These are phyloP conservation scores for Ceratobasidium sp. DNA, from an alignment of 1,284 basidiomycete genomes.

Conservation along the genomic window DNA sequence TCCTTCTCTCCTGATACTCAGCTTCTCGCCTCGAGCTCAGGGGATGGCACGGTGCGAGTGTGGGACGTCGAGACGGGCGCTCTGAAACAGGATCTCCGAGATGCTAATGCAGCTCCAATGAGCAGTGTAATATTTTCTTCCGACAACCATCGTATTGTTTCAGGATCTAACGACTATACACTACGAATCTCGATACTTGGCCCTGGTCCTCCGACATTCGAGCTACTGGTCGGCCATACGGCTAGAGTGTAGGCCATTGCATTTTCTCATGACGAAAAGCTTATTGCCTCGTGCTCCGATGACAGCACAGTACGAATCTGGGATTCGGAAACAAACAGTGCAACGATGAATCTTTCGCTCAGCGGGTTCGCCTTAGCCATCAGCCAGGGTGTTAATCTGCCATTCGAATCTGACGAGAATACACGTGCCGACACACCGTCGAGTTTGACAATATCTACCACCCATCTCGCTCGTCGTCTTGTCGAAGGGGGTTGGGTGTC, in stretches of 20 bases:
- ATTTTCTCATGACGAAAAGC: slow-evolving; percentile 33
- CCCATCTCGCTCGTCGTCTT: too few species aligned
- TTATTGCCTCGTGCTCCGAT: slow-evolving; percentile 15
- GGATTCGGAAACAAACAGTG: slow-evolving; percentile 37
- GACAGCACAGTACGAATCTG: slow-evolving; percentile 41
- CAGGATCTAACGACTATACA: slow-evolving; percentile 27
- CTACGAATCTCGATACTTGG: slow-evolving; percentile 35
- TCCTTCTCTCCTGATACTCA: slow-evolving; percentile 24
- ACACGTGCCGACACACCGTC: too few species aligned
- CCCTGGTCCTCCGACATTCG: background rate
- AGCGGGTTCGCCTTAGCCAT: too few species aligned
- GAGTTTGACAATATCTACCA: too few species aligned
- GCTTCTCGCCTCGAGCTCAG: slow-evolving; percentile 17
- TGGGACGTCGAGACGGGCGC: slow-evolving; percentile 28
- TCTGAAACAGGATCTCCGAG: slow-evolving; percentile 10
- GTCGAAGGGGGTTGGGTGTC: too few species aligned
- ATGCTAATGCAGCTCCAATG: background rate
- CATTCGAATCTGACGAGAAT: too few species aligned
- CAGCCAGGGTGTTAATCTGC: too few species aligned
- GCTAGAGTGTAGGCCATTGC: slow-evolving; percentile 26
- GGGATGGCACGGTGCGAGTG: slow-evolving; percentile 34
- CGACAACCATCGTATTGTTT: slow-evolving; percentile 55
- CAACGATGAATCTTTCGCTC: too few species aligned
- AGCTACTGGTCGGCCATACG: slow-evolving; percentile 8
- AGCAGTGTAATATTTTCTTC: slow-evolving; percentile 57